Evolutionary conservation across 768 basidiomycete species (phyloP).

Genomic region (Sarcodon aspratus): DNA sequence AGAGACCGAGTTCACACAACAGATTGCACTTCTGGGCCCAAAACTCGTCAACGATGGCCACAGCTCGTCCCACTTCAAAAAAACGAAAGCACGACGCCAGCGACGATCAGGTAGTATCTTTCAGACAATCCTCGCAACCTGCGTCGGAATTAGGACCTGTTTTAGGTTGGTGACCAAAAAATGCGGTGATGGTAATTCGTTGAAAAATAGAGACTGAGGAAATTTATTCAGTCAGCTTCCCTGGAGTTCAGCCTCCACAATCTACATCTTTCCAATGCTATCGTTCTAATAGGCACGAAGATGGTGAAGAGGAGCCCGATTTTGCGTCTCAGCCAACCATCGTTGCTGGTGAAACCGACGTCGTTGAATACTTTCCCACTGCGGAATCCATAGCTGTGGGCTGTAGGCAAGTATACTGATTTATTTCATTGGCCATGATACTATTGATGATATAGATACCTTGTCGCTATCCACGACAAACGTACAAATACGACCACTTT

Average conservation of each 20-base stretch:
- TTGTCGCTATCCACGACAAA: conserved; percentile 76
- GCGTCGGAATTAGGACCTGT: conserved; percentile 34
- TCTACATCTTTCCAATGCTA: conserved; percentile 56
- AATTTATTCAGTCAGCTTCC: conserved; percentile 41
- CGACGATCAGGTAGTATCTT: conserved; percentile 22
- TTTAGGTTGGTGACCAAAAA: conserved; percentile 28
- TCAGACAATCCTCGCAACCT: conserved; percentile 24
- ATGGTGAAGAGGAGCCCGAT: conserved; percentile 13
- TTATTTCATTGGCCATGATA: background rate
- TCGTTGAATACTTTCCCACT: conserved; percentile 72
- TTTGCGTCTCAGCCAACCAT: conserved; percentile 26
- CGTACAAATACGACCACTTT: conserved; percentile 59
- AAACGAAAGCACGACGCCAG: conserved; percentile 38
- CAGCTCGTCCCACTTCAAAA: conserved; percentile 6
- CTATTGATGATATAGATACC: conserved; percentile 42
- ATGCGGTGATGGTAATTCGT: background rate
- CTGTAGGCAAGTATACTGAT: conserved; percentile 56
- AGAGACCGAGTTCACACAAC: too few species aligned
- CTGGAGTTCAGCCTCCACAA: conserved; percentile 45
- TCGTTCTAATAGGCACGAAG: conserved; percentile 27
- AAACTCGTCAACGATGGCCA: background rate
- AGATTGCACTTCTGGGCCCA: too few species aligned
- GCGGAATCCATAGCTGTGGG: conserved; percentile 37
- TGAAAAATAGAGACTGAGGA: background rate
- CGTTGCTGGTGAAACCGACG: conserved; percentile 75